Conservation (phyloP, 164 flowering plant genomes). For the Vitis amurensis region DNA sequence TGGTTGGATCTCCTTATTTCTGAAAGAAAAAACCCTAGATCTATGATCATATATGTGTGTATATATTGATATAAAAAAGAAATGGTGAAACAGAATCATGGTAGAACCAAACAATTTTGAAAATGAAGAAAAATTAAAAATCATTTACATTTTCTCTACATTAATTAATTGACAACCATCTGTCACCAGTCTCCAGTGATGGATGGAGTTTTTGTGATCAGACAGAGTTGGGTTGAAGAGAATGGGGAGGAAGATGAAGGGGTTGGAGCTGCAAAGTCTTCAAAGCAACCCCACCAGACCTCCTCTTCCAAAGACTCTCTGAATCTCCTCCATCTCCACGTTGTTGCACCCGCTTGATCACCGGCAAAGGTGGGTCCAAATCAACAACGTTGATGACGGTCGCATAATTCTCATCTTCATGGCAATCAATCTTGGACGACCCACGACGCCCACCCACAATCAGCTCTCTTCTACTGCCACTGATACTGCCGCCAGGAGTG, state of each 20-base stretch:
- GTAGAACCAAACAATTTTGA: too few relatives aligned
- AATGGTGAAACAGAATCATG: too few relatives aligned
- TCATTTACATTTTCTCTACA: too few relatives aligned
- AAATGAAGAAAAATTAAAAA: too few relatives aligned
- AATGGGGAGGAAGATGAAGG: slow-evolving; percentile 19
- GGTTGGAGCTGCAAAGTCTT: slow-evolving; percentile 42
- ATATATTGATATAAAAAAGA: too few relatives aligned
- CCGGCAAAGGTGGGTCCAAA: slow-evolving; percentile 81
- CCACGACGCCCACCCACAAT: slow-evolving; percentile 5
- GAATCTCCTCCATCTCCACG: slow-evolving; percentile 6
- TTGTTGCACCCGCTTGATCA: slow-evolving; percentile 32
- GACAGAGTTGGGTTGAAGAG: slow-evolving; percentile 25
- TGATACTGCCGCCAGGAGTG: slow-evolving; percentile 6
- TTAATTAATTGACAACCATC: too few relatives aligned
- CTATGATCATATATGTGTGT: too few relatives aligned
- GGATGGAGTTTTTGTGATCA: slow-evolving; percentile 10
- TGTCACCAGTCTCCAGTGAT: too few relatives aligned
- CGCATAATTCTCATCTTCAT: neutral
- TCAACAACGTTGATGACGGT: slow-evolving; percentile 30
- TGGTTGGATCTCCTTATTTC: too few relatives aligned
- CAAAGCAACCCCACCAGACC: slow-evolving; percentile 44
- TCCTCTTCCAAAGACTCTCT: slow-evolving; percentile 61
- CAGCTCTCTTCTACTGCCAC: slow-evolving; percentile 15
- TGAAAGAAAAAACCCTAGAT: too few relatives aligned
- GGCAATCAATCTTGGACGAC: neutral